Conservation (phyloP, 805 yeast species). For the Yarrowia divulgata region DNA sequence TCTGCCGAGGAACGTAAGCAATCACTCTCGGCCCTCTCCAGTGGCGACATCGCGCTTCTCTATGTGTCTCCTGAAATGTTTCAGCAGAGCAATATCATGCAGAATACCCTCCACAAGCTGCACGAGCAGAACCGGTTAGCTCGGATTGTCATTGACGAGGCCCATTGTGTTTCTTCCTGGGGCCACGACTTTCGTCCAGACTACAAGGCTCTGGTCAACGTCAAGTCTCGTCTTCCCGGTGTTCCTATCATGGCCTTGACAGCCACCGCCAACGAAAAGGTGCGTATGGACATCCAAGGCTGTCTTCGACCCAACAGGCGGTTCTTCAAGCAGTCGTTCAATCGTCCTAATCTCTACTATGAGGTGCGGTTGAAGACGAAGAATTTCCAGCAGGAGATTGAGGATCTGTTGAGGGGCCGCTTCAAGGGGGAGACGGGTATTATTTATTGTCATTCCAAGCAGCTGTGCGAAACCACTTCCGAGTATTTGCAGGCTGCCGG, state of each 20-base stretch:
- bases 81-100: slow-evolving; percentile 73
- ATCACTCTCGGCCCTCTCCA: slow-evolving; percentile 65
- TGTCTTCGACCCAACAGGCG: slow-evolving; percentile 68
- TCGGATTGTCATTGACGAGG: slow-evolving; percentile 92
- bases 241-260: slow-evolving; percentile 95
- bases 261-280: slow-evolving; percentile 95
- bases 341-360: slow-evolving; percentile 83
- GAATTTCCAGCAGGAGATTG: slow-evolving; percentile 63
- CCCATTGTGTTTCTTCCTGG: slow-evolving; percentile 98
- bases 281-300: slow-evolving; percentile 81
- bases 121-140: slow-evolving; percentile 68
- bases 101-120: slow-evolving; percentile 64
- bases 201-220: slow-evolving; percentile 77
- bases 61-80: slow-evolving; percentile 96
- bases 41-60: slow-evolving; percentile 74
- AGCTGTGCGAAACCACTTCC: slow-evolving; percentile 84
- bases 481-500: slow-evolving; percentile 65
- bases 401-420: slow-evolving; percentile 59
- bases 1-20: slow-evolving; percentile 66
- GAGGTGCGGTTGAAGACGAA: slow-evolving; percentile 67
- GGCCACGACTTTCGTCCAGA: slow-evolving; percentile 99
- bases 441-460: slow-evolving; percentile 90
- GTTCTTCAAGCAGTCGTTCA: slow-evolving; percentile 87
- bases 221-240: slow-evolving; percentile 74
- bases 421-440: slow-evolving; percentile 77